phyloP scores from a whole-genome alignment of 768 basidiomycete species.

The Boletus insuetus region DNA sequence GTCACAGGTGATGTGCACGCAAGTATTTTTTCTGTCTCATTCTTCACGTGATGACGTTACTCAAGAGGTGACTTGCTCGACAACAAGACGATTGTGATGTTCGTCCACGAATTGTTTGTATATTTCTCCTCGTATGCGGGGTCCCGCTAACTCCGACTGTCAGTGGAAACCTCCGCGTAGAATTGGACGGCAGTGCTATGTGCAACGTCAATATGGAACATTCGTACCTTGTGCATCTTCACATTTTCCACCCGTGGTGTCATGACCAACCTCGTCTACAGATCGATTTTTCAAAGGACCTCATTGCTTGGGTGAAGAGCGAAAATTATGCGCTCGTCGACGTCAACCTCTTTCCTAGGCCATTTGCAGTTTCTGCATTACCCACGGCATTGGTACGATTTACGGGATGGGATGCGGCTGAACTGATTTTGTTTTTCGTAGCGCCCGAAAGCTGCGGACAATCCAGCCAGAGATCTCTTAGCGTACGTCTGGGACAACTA shows the following conservation, averaged over 20 bases:
- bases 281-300: conserved; percentile 81
- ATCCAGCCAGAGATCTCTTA: conserved; percentile 57
- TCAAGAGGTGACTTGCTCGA: conserved; percentile 73
- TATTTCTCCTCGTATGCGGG: neutral
- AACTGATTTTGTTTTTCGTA: conserved; percentile 12
- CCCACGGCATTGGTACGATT: conserved; percentile 32
- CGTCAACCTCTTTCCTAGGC: conserved; percentile 77
- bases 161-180: conserved; percentile 86
- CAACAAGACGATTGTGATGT: conserved; percentile 74
- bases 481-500: conserved; percentile 97
- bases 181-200: conserved; percentile 68
- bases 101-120: conserved; percentile 93
- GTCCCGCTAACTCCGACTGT: neutral
- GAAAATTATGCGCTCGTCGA: conserved; percentile 78
- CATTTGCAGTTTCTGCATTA: conserved; percentile 32
- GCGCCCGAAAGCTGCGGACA: conserved; percentile 42
- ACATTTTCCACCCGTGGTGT: neutral
- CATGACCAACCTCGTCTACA: conserved; percentile 33
- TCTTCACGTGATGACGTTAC: neutral
- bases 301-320: conserved; percentile 72
- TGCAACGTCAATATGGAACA: conserved; percentile 77
- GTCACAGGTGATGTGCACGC: conserved; percentile 90
- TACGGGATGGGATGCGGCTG: neutral
- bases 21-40: conserved; percentile 29
- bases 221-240: conserved; percentile 70